Evolutionary conservation across 495 filamentous ascomycete genomes (phyloP), one percentile per base, ranked within the genome.

Genomic region (Sporormia fimetaria): DNA sequence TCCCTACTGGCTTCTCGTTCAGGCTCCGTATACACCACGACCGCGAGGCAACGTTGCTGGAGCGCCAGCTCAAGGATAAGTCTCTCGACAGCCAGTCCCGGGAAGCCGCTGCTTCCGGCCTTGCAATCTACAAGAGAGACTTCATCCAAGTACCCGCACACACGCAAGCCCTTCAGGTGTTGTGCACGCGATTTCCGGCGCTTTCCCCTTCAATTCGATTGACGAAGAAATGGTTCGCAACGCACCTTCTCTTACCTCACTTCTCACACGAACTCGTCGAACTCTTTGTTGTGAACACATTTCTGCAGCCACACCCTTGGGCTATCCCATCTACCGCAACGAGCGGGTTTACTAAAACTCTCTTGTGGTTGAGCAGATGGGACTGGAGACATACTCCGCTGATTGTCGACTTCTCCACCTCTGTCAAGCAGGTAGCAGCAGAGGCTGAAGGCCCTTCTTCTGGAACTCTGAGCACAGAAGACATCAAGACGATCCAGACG

Each of bases 351-450:
- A 58, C 87, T 14, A 73, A 87, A 27, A 81, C 85, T 4, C 64
- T 98, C 6, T 54, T 75, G 5, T 79, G 83, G 47, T 61, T 96
- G 8, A 72, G 86, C 1, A 69, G 73, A 16, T 98, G 90, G 87
- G 86, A 96, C 52, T 98, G 90, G 90, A 75, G 83, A 15, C 62
- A 69, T 20, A 78, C 84, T 18, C 82, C 90, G 0, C 67, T 94
- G 20, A 70, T 94, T 24, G 64, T 95, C 17, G 82, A 94, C 56
- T 67, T 86, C 5, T 63, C 68, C 37, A 68, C 61, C 37, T 25
- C 47, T 35, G 3, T 44, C 21, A 8, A 20, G 3, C 27, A 36
- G 7, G 23, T 6, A n/a, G 10, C 27, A 6, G 12, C 18, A 11
- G 29, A 30, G 2, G 15, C 18, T 8, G 30, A 27, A 21, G 39